Evolutionary conservation across 2,329 filamentous ascomycete species (phyloP).

Genomic region (Aspergillus japonicus): DNA sequence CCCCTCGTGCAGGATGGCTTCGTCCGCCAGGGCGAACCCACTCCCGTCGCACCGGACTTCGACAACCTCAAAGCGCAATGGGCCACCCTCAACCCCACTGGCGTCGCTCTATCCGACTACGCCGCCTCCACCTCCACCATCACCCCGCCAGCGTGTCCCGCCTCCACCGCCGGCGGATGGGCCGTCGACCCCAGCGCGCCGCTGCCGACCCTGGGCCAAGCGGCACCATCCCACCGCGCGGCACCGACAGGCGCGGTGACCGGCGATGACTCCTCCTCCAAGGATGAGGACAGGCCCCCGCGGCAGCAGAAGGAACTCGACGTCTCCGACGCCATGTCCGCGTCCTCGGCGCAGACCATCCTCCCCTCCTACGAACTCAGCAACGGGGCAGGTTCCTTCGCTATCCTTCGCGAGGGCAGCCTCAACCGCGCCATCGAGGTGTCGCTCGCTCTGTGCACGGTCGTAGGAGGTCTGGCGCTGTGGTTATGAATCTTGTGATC

Average conservation of each 20-base stretch:
- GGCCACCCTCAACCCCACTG: slow-evolving; percentile 68
- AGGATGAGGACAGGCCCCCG: not conserved
- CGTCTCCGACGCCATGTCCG: not conserved
- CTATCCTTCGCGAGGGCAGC: not conserved
- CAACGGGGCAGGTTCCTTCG: slow-evolving; percentile 3
- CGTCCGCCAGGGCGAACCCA: slow-evolving; percentile 69
- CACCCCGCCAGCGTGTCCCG: slow-evolving; percentile 68
- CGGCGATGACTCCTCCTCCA: not conserved
- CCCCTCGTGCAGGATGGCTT: slow-evolving; percentile 61
- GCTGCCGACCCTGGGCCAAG: slow-evolving; percentile 67
- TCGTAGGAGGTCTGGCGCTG: slow-evolving; percentile 8
- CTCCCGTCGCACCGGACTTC: slow-evolving; percentile 73
- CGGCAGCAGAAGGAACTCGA: not conserved
- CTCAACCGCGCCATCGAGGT: not conserved
- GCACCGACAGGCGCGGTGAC: not conserved
- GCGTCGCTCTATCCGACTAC: slow-evolving; percentile 67
- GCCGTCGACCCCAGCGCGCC: slow-evolving; percentile 66
- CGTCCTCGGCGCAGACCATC: not conserved
- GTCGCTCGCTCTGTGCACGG: slow-evolving; percentile 7
- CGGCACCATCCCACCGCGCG: slow-evolving; percentile 13
- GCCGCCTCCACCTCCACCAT: slow-evolving; percentile 59
- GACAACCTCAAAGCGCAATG: slow-evolving; percentile 73
- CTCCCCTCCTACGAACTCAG: not conserved
- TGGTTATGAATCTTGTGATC: not conserved
- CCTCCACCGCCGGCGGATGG: slow-evolving; percentile 69